Base-by-base conservation (phyloP, 129 eudicot species). In the Flaveria ramosissima region DNA sequence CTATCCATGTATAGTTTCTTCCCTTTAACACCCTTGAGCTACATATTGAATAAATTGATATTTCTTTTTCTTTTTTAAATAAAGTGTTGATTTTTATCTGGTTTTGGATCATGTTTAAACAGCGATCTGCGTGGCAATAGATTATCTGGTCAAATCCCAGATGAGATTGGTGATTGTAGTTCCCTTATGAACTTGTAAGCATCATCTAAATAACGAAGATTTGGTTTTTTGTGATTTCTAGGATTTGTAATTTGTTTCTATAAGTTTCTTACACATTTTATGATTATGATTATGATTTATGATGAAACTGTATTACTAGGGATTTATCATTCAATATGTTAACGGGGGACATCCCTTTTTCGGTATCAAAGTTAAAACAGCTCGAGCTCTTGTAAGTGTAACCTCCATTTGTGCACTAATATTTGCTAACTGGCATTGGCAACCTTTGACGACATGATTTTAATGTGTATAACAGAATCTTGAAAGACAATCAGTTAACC, bases 91-190 rank as follows among this genome's bases (percentile, higher is more conserved):
- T 1, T 23, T 66, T 36, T 57, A 56, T 68, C 12, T 41, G 59
- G 17, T 67, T 67, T 67, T 67, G 43, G 56, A 19, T 80, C 10
- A 27, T 75, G 14, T 19, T 24, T 61, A 57, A 77, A 70, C 90
- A 95, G 99, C 73, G 99, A 95, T 82, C 80, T 91, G 5, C 92
- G 87, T 45, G 97, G 92, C 24, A 92, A 95, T 88, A 79, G 78
- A 27, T 88, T 95, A 62, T 89, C 97, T 16, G 97, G 99, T 23
- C 99, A 95, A 79, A 95, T 95, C 52, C 99, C 99, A 13, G 99
- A 91, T 82, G 97, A 95, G 84, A 88, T 95, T 75, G 99, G 99
- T 27, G 99, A 92, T 61, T 95, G 99, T 73, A 87, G 87, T 12
- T 41, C 78, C 41, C 80, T 95, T 73, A 78, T 43, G 75, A 86